Evolutionary conservation across 2,329 filamentous ascomycete genomes (phyloP), one percentile per base, ranked within the genome.

Genomic region (Chaetomium strumarium): DNA sequence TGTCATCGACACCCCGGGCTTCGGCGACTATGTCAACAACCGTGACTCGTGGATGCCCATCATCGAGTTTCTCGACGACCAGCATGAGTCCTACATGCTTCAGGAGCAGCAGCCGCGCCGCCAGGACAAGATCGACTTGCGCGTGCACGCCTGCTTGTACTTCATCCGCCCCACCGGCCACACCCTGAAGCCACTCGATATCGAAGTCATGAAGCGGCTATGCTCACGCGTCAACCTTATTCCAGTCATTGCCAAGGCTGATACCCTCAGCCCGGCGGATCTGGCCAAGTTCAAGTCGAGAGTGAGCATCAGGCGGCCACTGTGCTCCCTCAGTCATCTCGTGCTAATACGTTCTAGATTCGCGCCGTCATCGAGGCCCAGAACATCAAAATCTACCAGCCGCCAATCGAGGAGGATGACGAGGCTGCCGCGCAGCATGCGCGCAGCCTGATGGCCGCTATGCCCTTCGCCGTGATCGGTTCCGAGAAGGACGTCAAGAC

Each of bases 21-120:
- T 99, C 69, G 93, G 93, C 73, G 93, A 99, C 82, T 99, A 99
- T 70, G 93, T 99, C 72, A 99, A 99, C 86, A 99, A 99, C 83
- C 88, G 92, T 69, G 93, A 99, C 75, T 97, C 93, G 59, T 99
- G 93, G 93, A 95, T 96, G 82, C 93, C 93, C 70, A 97, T 99
- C 70, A 97, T 99, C 74, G 93, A 99, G 75, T 99, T 99, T 79
- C 81, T 99, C 67, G 93, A 99, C 75, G 93, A 99, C 76, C 93
- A 99, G 81, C 95, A 99, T 73, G 93, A 99, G 80, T 99, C 93
- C 36, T 99, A 99, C 76, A 99, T 99, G 93, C 82, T 99, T 70
- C 93, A 99, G 80, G 93, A 99, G 83, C 93, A 99, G 76, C 93
- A 99, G 77, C 93, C 95, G 64, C 90, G 90, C 74, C 90, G 93